Percentiles rank a stretch among this genome's conserved stretches.
phyloP scores from a whole-genome alignment of 495 filamentous ascomycete species.

The Aspergillus hancockii region DNA sequence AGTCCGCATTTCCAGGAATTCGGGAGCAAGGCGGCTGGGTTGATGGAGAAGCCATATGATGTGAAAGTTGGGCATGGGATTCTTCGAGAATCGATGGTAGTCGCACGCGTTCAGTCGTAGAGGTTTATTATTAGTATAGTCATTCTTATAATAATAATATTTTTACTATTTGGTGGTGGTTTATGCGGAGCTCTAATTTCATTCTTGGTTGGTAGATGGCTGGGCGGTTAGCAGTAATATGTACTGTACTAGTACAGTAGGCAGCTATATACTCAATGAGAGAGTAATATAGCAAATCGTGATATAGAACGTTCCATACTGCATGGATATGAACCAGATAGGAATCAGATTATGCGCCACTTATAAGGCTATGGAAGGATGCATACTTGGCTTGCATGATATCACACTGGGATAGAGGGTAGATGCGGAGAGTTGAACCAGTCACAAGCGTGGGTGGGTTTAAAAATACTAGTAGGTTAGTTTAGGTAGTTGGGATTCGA shows the following conservation, averaged over 20 bases:
- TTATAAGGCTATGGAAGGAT: not conserved
- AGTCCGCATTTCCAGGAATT: constrained; percentile 33
- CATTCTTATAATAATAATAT: not conserved
- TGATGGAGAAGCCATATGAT: constrained; percentile 31
- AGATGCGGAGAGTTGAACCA: not conserved
- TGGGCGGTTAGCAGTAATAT: too few species aligned
- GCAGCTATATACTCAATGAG: too few species aligned
- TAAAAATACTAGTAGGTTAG: constrained; percentile 1
- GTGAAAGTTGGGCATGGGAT: constrained; percentile 26
- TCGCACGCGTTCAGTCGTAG: constrained; percentile 18
- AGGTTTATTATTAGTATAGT: not conserved
- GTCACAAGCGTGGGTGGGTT: not conserved
- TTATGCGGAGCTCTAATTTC: too few species aligned
- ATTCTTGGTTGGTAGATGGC: not conserved
- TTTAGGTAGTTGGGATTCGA: not conserved
- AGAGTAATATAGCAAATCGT: not conserved
- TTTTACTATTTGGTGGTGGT: not conserved
- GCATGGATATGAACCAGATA: constrained; percentile 12
- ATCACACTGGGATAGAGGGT: not conserved
- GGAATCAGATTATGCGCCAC: not conserved
- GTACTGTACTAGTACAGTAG: too few species aligned
- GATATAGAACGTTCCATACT: not conserved
- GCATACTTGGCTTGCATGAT: constrained; percentile 6
- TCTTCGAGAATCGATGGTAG: constrained; percentile 23
- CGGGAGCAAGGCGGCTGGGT: constrained; percentile 18